Evolutionary conservation across 2,329 filamentous ascomycete species (phyloP), one percentile per base, ranked within the genome.

Genomic region (Fusarium marasasianum): DNA sequence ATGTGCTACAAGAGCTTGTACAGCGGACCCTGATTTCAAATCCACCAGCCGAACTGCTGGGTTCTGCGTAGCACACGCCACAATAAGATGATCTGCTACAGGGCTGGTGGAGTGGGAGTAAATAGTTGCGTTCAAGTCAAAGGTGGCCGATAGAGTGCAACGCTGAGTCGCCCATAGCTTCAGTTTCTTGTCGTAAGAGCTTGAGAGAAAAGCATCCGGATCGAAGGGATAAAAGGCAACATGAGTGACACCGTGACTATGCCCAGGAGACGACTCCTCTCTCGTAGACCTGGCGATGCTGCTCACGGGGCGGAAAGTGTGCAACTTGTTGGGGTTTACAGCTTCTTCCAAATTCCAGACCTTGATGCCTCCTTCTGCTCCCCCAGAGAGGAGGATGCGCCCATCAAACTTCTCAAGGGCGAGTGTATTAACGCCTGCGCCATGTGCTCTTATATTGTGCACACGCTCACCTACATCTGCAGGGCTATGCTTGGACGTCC

Each of bases 61-160:
- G 79, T 96, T 91, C 73, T 97, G 94, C 1, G 95, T 97, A 2
- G 93, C 95, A 78, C 94, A 96, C 15, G 96, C 95, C 15, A 98
- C 93, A 8, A 98, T 88, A 1, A 97, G 86, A 78, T 95, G 88
- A 59, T 90, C 84, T 63, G 94, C 89, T 66, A 95, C 84, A 47
- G 91, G 88, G 2, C 95, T 97, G 33, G 94, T 87, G 1, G 93
- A 91, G 81, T 98, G 95, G 2, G 92, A 91, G 82, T 94, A 94
- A 54, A 94, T 86, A 38, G 91, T 91, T 8, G 90, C 88, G 58
- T 89, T 89, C 31, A 95, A 86, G 68, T 91, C 86, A 77, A 95
- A 95, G 9, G 89, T 89, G 24, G 91, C 92, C 1, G 92, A 91
- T 3, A 90, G 81, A 22, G 84, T 80, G 24, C 92, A 86, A 1